Conservation (phyloP, 495 filamentous ascomycete genomes). For the Margaritispora aquatica region DNA sequence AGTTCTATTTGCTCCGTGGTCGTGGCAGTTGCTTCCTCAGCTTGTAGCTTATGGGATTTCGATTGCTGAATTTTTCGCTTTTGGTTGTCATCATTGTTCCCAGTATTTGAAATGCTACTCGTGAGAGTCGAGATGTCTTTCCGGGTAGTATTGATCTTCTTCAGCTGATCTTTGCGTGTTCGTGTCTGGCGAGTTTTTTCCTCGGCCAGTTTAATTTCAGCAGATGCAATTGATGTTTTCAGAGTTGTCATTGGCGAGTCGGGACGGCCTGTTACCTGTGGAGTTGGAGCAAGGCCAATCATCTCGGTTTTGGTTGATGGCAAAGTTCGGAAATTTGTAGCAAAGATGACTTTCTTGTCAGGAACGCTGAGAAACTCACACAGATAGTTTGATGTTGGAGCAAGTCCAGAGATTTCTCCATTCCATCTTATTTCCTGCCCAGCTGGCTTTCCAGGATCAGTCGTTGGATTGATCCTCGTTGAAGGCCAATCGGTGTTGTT, state of each 20-base stretch:
- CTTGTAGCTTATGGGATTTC: constrained; percentile 74
- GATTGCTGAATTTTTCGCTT: constrained; percentile 71
- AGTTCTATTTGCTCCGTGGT: constrained; percentile 60
- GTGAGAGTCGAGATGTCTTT: constrained; percentile 77
- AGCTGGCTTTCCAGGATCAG: constrained; percentile 31
- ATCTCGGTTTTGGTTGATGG: constrained; percentile 60
- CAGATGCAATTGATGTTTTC: constrained; percentile 76
- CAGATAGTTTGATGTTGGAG: constrained; percentile 76
- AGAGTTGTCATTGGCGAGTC: constrained; percentile 87
- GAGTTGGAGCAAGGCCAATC: constrained; percentile 24
- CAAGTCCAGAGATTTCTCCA: constrained; percentile 84
- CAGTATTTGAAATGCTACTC: constrained; percentile 59
- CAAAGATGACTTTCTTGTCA: constrained; percentile 67
- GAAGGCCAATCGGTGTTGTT: constrained; percentile 89
- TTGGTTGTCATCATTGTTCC: constrained; percentile 75
- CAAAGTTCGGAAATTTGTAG: constrained; percentile 73
- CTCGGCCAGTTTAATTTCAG: constrained; percentile 71
- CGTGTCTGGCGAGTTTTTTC: constrained; percentile 69
- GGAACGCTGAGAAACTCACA: constrained; percentile 76
- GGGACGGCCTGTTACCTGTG: constrained; percentile 61
- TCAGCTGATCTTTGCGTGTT: constrained; percentile 72
- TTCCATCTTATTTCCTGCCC: constrained; percentile 52
- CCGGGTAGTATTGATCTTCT: constrained; percentile 57
- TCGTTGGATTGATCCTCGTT: constrained; percentile 56
- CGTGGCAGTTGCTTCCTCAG: constrained; percentile 63